phyloP scores from a whole-genome alignment of 805 yeast genomes.

The Pichia californica region DNA sequence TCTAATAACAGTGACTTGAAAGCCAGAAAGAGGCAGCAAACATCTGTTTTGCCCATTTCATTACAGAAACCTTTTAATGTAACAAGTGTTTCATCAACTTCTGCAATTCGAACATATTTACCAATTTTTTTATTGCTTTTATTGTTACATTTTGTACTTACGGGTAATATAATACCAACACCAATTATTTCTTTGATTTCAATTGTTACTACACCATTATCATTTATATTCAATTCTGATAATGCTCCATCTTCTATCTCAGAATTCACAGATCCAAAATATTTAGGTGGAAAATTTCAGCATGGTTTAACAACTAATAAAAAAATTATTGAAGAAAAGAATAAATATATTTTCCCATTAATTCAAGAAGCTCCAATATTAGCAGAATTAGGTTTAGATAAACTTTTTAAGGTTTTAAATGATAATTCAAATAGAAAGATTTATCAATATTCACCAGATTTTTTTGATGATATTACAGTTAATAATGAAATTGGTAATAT shows the following conservation, averaged over 20 bases:
- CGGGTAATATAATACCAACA: conserved; percentile 2
- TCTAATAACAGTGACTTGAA: conserved; percentile 1
- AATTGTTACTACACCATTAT: background rate
- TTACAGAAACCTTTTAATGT: background rate
- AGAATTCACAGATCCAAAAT: conserved; percentile 17
- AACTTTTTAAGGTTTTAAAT: conserved; percentile 44
- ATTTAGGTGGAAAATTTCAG: conserved; percentile 4
- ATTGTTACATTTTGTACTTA: conserved; percentile 1
- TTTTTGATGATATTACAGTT: conserved; percentile 26
- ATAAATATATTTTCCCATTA: conserved; percentile 63
- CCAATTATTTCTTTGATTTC: background rate
- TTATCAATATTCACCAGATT: conserved; percentile 38
- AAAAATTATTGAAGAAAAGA: conserved; percentile 41
- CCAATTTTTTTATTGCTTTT: conserved; percentile 3
- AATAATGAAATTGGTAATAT: conserved; percentile 15
- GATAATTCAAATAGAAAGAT: conserved; percentile 30
- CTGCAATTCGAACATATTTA: conserved; percentile 1
- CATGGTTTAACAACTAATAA: conserved; percentile 6
- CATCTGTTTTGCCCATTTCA: background rate
- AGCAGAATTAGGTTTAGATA: conserved; percentile 48
- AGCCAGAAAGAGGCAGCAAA: conserved; percentile 1
- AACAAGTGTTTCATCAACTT: background rate
- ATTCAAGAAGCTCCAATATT: conserved; percentile 61
- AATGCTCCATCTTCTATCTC: conserved; percentile 6
- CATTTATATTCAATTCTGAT: background rate